These are phyloP conservation scores for Tolypocladium ovalisporum DNA, from an alignment of 2,329 filamentous ascomycete species.

Conservation along the genomic window DNA sequence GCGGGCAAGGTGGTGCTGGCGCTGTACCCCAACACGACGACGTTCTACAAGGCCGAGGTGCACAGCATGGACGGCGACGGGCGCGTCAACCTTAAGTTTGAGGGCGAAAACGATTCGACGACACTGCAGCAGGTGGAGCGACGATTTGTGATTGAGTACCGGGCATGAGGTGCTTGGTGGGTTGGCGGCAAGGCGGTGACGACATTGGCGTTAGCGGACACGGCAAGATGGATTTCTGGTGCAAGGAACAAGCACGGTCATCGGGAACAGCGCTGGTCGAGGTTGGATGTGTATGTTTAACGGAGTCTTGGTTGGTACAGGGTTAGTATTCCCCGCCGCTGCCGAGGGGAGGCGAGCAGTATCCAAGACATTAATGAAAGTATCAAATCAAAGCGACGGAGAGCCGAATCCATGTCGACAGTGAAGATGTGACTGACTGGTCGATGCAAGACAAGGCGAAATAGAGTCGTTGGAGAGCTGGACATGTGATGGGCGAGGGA, in stretches of 20 bases:
- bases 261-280: background rate
- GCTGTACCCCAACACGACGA: slow-evolving; percentile 73
- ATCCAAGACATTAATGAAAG: background rate
- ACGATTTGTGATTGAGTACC: slow-evolving; percentile 66
- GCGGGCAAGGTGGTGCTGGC: slow-evolving; percentile 64
- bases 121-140: slow-evolving; percentile 67
- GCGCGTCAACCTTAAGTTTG: slow-evolving; percentile 60
- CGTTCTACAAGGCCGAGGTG: slow-evolving; percentile 76
- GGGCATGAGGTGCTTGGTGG: slow-evolving; percentile 17
- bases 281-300: background rate
- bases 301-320: background rate
- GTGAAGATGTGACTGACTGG: too few relatives aligned
- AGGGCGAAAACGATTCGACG: slow-evolving; percentile 64
- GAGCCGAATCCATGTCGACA: too few relatives aligned
- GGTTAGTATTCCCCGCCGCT: background rate
- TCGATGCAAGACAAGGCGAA: too few relatives aligned
- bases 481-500: background rate
- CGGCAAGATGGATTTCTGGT: background rate
- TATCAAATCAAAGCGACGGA: too few relatives aligned
- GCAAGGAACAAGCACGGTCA: background rate
- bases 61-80: slow-evolving; percentile 51
- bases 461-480: background rate
- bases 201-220: background rate
- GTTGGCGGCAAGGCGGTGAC: background rate
- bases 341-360: background rate